Evolutionary conservation across 2,329 filamentous ascomycete species (phyloP).

Genomic region (Talaromyces atroroseus): DNA sequence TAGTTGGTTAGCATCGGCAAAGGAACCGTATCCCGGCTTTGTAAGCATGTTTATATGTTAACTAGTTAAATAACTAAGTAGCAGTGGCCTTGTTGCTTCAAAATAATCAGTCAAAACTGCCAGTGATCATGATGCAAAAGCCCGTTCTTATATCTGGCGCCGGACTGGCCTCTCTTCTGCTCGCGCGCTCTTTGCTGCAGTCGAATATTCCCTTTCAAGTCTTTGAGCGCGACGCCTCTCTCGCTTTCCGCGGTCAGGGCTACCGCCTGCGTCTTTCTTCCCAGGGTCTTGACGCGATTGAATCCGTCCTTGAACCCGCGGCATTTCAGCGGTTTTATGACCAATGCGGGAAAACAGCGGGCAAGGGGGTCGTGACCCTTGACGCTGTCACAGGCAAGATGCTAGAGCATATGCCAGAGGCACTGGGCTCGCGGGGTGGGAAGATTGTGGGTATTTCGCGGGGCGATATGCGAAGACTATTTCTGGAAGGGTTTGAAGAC

Average conservation of each 20-base stretch:
- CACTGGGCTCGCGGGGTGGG: neutral
- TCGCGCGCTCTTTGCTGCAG: neutral
- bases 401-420: neutral
- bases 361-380: neutral
- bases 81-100: too few species aligned
- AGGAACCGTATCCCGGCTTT: too few species aligned
- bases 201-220: neutral
- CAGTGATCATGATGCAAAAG: neutral
- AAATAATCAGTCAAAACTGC: too few species aligned
- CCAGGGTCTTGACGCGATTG: neutral
- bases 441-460: constrained; percentile 4
- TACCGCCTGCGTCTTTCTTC: neutral
- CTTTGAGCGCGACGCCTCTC: neutral
- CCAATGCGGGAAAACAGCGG: neutral
- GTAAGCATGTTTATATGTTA: too few species aligned
- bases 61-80: too few species aligned
- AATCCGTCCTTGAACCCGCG: neutral
- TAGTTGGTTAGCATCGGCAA: too few species aligned
- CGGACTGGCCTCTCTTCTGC: neutral
- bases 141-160: neutral
- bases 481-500: neutral
- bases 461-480: constrained; percentile 2
- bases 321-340: constrained; percentile 1
- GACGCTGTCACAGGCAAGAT: neutral
- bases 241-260: constrained; percentile 1